Base-by-base conservation (phyloP, 495 filamentous ascomycete genomes). In the Aspergillus haitiensis region DNA sequence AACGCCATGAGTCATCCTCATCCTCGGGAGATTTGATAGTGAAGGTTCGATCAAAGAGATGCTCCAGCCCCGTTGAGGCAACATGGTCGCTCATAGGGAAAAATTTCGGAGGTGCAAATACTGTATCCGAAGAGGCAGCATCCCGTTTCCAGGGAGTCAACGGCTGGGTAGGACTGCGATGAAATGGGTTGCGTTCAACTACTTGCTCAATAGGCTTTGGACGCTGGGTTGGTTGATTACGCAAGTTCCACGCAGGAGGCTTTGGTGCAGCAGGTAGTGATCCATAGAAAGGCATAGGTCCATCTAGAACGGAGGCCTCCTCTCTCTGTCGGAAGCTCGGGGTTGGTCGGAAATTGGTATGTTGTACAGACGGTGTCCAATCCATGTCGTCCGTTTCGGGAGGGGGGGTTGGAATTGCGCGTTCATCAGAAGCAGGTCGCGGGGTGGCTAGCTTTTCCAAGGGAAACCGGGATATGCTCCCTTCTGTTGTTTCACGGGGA, bases 321-420 rank as follows among this genome's bases (percentile, higher is more conserved):
- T 68, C 61, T 39, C 69, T 65, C 33, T 63, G 63, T 15, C 67
- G 59, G 33, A 67, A 69, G 70, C 53, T 72, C 27, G 69, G 55
- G 8, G 81, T 69, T 52, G 81, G 77, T 47, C 65, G 73, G 37
- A 80, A 61, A 12, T 75, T 56, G 21, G 21, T 27, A 53, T 78
- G 76, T 16, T 83, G 80, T 21, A 73, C 68, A 10, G 86, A 85
- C 3, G 91, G 91, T 18, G 86, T 84, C 91, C 91, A 96, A 60
- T 96, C 91, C 91, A 96, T 96, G 62, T 83, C 79, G 55, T 82
- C 76, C 7, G 58, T 63, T 59, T 76, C 74, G 39, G 70, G 73
- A 46, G 74, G 75, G 7, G 72, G 75, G 44, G 73, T 72, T 44
- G 66, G 71, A 58, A 76, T 66, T 49, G 65, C 64, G 21, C 67